A percentile compares a stretch with the other conserved stretches of the same genome.
phyloP scores from a whole-genome alignment of 352 stramenopile species.

The Globisporangium takayamanum region DNA sequence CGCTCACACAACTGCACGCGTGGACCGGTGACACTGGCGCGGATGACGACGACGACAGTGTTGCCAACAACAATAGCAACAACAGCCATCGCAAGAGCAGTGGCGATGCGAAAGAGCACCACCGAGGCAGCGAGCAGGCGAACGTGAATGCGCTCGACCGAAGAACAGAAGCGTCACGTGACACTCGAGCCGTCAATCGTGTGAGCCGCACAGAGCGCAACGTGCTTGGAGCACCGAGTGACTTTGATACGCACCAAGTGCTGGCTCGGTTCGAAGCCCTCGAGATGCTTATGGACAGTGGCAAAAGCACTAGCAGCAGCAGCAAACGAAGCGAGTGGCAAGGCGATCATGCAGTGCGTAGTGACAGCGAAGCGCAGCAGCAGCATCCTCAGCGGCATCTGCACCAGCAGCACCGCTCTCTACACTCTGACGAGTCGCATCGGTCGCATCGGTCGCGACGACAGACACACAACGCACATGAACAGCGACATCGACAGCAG shows the following conservation, averaged over 20 bases:
- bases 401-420: too few relatives aligned
- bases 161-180: background rate
- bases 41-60: slow-evolving; percentile 14
- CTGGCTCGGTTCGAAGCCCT: slow-evolving; percentile 1
- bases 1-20: slow-evolving; percentile 32
- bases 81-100: background rate
- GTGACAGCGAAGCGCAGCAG: background rate
- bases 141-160: slow-evolving; percentile 1
- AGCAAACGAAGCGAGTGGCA: background rate
- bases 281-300: background rate
- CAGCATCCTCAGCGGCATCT: background rate
- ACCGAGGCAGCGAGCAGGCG: background rate
- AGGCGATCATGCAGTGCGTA: background rate
- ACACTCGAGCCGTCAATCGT: background rate
- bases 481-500: background rate
- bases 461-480: too few relatives aligned
- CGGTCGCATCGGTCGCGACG: too few relatives aligned
- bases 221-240: background rate
- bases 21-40: slow-evolving; percentile 22
- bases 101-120: background rate
- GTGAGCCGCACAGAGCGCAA: background rate
- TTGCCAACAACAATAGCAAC: background rate
- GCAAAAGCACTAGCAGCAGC: background rate
- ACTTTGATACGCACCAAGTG: slow-evolving; percentile 1
- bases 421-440: too few relatives aligned